Percentiles rank a stretch among this genome's conserved stretches.
phyloP scores from a whole-genome alignment of 1,139 yeast species.

The Arxiozyma telluris region DNA sequence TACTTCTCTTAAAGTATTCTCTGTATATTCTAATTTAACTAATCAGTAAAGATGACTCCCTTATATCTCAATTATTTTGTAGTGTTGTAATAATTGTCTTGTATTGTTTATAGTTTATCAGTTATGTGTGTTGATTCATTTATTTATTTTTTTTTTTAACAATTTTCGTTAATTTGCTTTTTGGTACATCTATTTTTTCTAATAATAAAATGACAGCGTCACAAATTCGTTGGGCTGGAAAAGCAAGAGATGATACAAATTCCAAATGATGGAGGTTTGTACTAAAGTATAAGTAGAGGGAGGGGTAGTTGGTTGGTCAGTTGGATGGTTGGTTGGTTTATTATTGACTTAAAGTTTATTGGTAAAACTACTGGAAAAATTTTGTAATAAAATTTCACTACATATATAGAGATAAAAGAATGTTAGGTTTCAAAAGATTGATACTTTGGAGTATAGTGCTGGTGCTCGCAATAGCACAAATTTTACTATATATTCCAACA shows the following conservation, averaged over 20 bases:
- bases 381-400: background rate
- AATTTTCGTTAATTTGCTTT: no score
- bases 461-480: constrained; percentile 13
- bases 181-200: background rate
- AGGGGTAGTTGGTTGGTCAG: no score
- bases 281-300: background rate
- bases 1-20: background rate
- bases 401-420: background rate
- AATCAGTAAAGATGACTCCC: no score
- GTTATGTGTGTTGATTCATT: background rate
- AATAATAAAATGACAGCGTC: background rate
- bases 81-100: background rate
- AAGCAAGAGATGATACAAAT: background rate
- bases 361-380: no score
- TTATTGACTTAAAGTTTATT: background rate
- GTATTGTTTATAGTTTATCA: background rate
- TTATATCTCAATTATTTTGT: no score
- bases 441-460: constrained; percentile 6
- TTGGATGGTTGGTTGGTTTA: no score
- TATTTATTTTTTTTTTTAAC: background rate
- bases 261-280: background rate
- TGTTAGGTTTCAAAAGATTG: background rate
- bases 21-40: no score
- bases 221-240: background rate
- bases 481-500: constrained; percentile 26